phyloP scores from a whole-genome alignment of 2,329 filamentous ascomycete genomes.

The Aspergillus chevalieri region DNA sequence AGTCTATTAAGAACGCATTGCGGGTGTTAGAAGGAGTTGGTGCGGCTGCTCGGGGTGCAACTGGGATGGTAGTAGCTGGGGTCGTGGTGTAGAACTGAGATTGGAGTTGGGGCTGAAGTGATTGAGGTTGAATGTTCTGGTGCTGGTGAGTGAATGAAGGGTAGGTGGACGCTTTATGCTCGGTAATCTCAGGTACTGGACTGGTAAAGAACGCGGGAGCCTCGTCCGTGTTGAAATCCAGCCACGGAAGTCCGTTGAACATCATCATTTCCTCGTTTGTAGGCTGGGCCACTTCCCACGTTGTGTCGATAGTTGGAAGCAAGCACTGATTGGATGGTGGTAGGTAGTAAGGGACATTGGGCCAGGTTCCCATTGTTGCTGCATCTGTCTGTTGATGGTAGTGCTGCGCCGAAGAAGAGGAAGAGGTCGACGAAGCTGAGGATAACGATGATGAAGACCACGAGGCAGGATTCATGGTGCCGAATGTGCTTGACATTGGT shows the following conservation, averaged over 20 bases:
- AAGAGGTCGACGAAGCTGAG: background rate
- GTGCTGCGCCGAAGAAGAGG: background rate
- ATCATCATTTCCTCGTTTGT: background rate
- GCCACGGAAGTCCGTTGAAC: background rate
- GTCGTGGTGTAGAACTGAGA: background rate
- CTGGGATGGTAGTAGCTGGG: background rate
- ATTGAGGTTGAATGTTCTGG: background rate
- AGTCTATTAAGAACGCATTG: slow-evolving; percentile 37
- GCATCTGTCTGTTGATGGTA: slow-evolving; percentile 1
- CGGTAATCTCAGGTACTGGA: background rate
- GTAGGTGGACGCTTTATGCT: background rate
- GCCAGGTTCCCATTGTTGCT: slow-evolving; percentile 2
- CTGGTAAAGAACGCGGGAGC: background rate
- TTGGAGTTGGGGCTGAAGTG: background rate
- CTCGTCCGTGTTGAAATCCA: background rate
- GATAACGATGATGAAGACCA: background rate
- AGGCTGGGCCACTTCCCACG: background rate
- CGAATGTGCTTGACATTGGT: background rate
- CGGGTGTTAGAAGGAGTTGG: slow-evolving; percentile 13
- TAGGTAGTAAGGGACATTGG: background rate
- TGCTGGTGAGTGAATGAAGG: background rate
- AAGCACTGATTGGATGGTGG: background rate
- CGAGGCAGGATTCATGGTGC: background rate
- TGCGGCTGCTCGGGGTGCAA: background rate
- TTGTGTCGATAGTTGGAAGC: background rate